Conservation (phyloP, 345 rosid species). For the Psidium friedrichsthalianum region DNA sequence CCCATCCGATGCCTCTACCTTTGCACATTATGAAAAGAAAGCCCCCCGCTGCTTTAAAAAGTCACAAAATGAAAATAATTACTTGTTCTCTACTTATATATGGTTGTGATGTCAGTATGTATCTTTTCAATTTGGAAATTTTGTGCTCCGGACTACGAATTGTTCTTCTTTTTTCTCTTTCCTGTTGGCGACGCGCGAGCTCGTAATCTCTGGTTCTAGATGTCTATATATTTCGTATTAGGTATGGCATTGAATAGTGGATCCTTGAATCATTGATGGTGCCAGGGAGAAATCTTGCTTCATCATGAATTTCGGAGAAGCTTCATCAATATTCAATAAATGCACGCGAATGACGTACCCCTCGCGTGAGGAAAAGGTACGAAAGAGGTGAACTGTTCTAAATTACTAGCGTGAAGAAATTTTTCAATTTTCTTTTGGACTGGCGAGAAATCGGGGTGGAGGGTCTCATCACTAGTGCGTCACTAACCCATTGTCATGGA, state of each 20-base stretch:
- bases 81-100: background rate
- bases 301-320: background rate
- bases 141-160: background rate
- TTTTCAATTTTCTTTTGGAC: background rate
- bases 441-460: background rate
- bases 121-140: background rate
- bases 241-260: background rate
- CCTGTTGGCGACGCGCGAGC: no score
- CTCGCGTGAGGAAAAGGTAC: background rate
- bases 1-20: background rate
- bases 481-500: background rate
- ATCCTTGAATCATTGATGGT: background rate
- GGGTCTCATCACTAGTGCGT: background rate
- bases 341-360: background rate
- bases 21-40: background rate
- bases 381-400: background rate
- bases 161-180: background rate
- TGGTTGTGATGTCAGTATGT: background rate
- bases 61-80: background rate
- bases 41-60: background rate
- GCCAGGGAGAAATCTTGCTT: background rate
- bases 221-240: background rate
- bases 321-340: background rate
- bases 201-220: background rate
- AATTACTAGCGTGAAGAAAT: background rate